These are phyloP conservation scores for Straminergon stramineum DNA, from an alignment of 225 moss, liverwort and hornwort genomes.

Conservation along the genomic window DNA sequence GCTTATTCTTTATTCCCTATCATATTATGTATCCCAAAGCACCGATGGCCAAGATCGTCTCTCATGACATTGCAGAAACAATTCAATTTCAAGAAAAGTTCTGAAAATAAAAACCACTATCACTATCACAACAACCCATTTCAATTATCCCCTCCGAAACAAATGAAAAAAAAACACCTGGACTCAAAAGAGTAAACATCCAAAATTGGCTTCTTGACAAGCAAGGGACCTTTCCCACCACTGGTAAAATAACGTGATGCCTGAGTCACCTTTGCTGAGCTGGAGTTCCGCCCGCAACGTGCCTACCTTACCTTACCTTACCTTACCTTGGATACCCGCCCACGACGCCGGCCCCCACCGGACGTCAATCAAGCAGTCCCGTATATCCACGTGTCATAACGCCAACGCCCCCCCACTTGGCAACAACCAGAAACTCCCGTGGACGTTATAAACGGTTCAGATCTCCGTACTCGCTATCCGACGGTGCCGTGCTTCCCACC, in stretches of 20 bases:
- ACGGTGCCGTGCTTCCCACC: neutral
- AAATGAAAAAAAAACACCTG: neutral
- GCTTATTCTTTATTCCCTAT: too few species aligned
- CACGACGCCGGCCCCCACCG: neutral
- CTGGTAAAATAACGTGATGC: neutral
- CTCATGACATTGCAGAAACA: too few species aligned
- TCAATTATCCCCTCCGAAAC: neutral
- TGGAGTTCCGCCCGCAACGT: neutral
- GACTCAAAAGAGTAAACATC: too few species aligned
- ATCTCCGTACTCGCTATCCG: constrained; percentile 1
- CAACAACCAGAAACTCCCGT: neutral
- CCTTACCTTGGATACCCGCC: neutral
- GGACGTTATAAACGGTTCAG: neutral
- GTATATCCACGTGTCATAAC: neutral
- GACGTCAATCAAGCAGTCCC: too few species aligned
- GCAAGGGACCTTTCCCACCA: neutral
- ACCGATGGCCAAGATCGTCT: too few species aligned
- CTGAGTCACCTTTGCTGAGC: neutral
- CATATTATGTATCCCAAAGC: too few species aligned
- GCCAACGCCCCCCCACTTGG: neutral
- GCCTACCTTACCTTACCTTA: neutral
- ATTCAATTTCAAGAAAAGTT: too few species aligned
- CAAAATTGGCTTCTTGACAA: neutral
- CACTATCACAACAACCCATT: neutral
- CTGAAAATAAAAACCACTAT: neutral